Percentiles rank a stretch among this genome's conserved stretches.
Evolutionary conservation across 208 protist genomes (phyloP).

Genomic region (Crithidia mellificae): DNA sequence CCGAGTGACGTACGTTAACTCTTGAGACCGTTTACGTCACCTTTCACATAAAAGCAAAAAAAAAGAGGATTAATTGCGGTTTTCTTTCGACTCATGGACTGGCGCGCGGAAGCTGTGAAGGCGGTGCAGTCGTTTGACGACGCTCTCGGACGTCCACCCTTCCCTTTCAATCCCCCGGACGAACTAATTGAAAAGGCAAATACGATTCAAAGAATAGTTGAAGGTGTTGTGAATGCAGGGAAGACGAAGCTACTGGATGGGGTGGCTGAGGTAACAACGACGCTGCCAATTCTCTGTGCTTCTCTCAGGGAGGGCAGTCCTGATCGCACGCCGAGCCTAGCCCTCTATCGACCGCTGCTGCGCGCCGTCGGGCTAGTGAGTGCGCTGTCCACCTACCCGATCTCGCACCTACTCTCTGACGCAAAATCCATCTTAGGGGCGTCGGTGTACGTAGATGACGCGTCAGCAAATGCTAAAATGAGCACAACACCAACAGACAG

Average conservation of each 20-base stretch:
- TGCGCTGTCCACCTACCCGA: conserved; percentile 57
- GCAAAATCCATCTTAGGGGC: conserved; percentile 40
- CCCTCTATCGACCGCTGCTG: conserved; percentile 49
- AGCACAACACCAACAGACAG: too few species aligned
- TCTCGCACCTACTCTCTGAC: conserved; percentile 45
- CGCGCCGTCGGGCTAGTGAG: conserved; percentile 37
- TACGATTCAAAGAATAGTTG: conserved; percentile 21
- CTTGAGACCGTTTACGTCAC: too few species aligned
- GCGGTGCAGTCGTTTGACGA: conserved; percentile 48
- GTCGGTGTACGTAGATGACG: conserved; percentile 5
- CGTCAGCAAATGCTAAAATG: too few species aligned
- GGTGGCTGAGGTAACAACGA: conserved; percentile 51
- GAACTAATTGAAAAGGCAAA: conserved; percentile 33
- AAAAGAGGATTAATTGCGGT: too few species aligned
- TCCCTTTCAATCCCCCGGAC: conserved; percentile 34
- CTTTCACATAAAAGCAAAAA: too few species aligned
- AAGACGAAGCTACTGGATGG: conserved; percentile 32
- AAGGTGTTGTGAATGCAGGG: conserved; percentile 10
- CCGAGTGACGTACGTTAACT: too few species aligned
- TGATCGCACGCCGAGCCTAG: conserved; percentile 41
- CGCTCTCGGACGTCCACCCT: conserved; percentile 63
- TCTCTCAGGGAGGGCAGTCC: conserved; percentile 57
- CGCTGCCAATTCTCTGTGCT: conserved; percentile 74
- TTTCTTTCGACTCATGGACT: conserved; percentile 17
- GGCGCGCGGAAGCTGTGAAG: conserved; percentile 6